Evolutionary conservation across 2,329 filamentous ascomycete genomes (phyloP), one percentile per base, ranked within the genome.

Genomic region (Chrysoporthe deuterocubensis): DNA sequence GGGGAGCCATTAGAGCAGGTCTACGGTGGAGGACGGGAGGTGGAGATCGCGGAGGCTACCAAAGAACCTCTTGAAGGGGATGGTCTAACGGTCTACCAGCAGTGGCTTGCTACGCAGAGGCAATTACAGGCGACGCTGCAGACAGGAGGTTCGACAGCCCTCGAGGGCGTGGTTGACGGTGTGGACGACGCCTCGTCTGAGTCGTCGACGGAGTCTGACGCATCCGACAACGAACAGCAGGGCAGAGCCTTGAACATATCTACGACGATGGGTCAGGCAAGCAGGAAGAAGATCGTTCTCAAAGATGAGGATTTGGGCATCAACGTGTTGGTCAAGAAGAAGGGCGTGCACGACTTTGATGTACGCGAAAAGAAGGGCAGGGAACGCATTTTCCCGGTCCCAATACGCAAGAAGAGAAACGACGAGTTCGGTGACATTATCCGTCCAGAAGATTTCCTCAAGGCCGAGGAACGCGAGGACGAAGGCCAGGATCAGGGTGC

Each of bases 391-490:
- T 98, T 97, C 76, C 96, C 96, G 0, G 90, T 96, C 64, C 88
- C 94, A 0, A 88, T 94, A 34, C 89, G 93, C 63, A 86, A 92
- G 74, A 92, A 89, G 76, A 89, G 93, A 62, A 88, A 86, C 42
- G 96, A 66, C 75, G 95, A 97, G 71, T 99, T 96, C 79, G 96
- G 96, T 68, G 96, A 99, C 71, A 81, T 96, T 18, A 97, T 99
- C 73, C 89, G 94, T 65, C 92, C 95, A 0, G 96, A 98, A 77
- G 96, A 99, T 71, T 99, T 95, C 76, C 85, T 97, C 1, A 88
- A 94, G 67, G 95, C 94, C 0, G 96, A 99, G 76, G 96, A 98
- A 79, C 90, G 93, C 67, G 93, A 97, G 67, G 86, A 89, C 37
- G 90, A 92, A 52, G 88, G 87, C 14, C 87, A 90, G 63, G 89